Percentiles rank a stretch among this genome's conserved stretches.
These are phyloP conservation scores for Monilinia aucupariae DNA, from an alignment of 2,329 filamentous ascomycete species.

Conservation along the genomic window DNA sequence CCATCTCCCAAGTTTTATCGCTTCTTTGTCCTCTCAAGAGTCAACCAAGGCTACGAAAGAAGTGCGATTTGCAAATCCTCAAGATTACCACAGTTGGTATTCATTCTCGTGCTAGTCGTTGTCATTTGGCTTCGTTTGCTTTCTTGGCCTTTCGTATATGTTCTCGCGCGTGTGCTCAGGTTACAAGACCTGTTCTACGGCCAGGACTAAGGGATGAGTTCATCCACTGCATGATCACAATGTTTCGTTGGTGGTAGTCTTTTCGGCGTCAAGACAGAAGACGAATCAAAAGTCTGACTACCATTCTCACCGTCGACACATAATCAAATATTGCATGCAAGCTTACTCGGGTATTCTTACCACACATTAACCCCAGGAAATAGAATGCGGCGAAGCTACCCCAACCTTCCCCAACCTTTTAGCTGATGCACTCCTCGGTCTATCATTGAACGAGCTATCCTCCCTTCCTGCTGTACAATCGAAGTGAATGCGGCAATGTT, in stretches of 20 bases:
- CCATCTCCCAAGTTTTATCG: not conserved
- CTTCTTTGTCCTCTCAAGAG: not conserved
- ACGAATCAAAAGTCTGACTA: not conserved
- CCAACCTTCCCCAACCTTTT: not conserved
- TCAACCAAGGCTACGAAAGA: not conserved
- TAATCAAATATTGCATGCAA: not conserved
- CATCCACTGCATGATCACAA: not conserved
- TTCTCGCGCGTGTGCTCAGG: not conserved
- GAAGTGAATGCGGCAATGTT: not conserved
- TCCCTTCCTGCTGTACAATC: not conserved
- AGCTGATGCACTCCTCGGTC: not conserved
- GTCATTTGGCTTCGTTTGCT: not conserved
- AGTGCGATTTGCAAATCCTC: not conserved
- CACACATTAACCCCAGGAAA: not conserved
- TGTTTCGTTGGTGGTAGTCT: not conserved
- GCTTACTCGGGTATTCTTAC: not conserved
- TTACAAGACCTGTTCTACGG: not conserved
- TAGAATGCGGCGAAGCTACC: not conserved
- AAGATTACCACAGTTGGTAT: not conserved
- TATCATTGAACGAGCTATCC: not conserved
- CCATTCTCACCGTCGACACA: not conserved
- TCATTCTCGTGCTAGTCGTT: not conserved
- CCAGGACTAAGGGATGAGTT: not conserved
- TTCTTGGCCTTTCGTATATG: not conserved
- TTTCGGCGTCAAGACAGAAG: not conserved